Evolutionary conservation across 148 eudicot genomes (phyloP).

Genomic region (Polygonum aviculare): DNA sequence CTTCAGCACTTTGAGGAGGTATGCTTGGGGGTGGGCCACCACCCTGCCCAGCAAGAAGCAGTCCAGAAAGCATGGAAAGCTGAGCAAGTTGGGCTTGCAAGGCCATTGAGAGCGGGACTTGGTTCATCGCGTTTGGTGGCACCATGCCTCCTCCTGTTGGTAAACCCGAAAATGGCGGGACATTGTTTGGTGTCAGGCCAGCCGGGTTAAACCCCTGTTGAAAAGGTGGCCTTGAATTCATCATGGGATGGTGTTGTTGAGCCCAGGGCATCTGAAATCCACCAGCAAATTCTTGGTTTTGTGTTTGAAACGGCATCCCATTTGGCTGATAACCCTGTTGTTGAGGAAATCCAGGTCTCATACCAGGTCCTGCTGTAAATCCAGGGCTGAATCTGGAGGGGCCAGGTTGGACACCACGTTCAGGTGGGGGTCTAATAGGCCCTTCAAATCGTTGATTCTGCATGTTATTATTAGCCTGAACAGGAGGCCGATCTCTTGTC

Average conservation of each 20-base stretch:
- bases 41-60: constrained; percentile 6
- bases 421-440: constrained; percentile 14
- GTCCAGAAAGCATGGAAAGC: constrained; percentile 4
- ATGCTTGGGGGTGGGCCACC: neutral
- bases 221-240: constrained; percentile 21
- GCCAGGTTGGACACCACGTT: constrained; percentile 14
- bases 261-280: constrained; percentile 41
- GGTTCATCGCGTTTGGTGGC: neutral
- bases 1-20: neutral
- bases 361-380: constrained; percentile 18
- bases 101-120: neutral
- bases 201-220: constrained; percentile 9
- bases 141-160: neutral
- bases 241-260: constrained; percentile 34
- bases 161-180: neutral
- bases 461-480: constrained; percentile 21
- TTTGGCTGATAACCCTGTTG: constrained; percentile 35
- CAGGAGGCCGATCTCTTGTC: constrained; percentile 11
- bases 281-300: constrained; percentile 24
- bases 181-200: constrained; percentile 22
- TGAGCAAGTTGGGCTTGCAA: constrained; percentile 10
- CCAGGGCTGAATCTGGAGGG: constrained; percentile 22
- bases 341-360: constrained; percentile 29
- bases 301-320: constrained; percentile 44
- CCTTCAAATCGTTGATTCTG: constrained; percentile 21